Percentiles rank a stretch among this genome's conserved stretches.
phyloP scores from a whole-genome alignment of 1,284 basidiomycete genomes.

The Cyathus olla region DNA sequence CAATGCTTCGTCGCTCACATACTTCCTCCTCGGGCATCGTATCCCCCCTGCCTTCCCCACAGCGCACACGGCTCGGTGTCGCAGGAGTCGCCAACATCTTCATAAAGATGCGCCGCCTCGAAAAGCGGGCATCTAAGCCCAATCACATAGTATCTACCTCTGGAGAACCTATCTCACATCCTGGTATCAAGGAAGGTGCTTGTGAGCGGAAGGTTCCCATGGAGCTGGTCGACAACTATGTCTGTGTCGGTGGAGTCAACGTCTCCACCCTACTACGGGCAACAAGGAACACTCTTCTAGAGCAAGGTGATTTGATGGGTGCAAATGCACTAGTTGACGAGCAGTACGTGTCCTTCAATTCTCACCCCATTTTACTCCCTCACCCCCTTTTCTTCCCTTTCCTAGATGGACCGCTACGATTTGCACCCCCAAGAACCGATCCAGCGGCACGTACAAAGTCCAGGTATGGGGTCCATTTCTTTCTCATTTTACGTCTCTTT shows the following conservation, averaged over 20 bases:
- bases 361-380: slow-evolving; percentile 1
- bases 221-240: slow-evolving; percentile 60
- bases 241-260: slow-evolving; percentile 75
- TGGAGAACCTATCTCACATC: slow-evolving; percentile 66
- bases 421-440: slow-evolving; percentile 59
- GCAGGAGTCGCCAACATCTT: slow-evolving; percentile 61
- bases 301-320: slow-evolving; percentile 61
- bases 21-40: slow-evolving; percentile 5
- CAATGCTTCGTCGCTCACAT: slow-evolving; percentile 9
- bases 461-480: slow-evolving; percentile 52
- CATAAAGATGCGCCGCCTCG: slow-evolving; percentile 53
- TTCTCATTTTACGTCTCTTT: background rate
- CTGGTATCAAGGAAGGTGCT: slow-evolving; percentile 46
- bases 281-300: slow-evolving; percentile 62
- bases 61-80: slow-evolving; percentile 35
- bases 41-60: background rate
- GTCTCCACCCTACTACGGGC: slow-evolving; percentile 64
- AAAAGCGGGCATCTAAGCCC: slow-evolving; percentile 10
- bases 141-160: slow-evolving; percentile 60
- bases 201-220: slow-evolving; percentile 53
- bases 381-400: slow-evolving; percentile 2
- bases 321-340: slow-evolving; percentile 77
- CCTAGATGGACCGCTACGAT: slow-evolving; percentile 74
- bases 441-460: slow-evolving; percentile 67
- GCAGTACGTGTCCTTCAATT: slow-evolving; percentile 57